A percentile compares a stretch with the other conserved stretches of the same genome.
Conservation (phyloP, 192 early-diverging fungal genomes). For the Linnemannia schmuckeri region DNA sequence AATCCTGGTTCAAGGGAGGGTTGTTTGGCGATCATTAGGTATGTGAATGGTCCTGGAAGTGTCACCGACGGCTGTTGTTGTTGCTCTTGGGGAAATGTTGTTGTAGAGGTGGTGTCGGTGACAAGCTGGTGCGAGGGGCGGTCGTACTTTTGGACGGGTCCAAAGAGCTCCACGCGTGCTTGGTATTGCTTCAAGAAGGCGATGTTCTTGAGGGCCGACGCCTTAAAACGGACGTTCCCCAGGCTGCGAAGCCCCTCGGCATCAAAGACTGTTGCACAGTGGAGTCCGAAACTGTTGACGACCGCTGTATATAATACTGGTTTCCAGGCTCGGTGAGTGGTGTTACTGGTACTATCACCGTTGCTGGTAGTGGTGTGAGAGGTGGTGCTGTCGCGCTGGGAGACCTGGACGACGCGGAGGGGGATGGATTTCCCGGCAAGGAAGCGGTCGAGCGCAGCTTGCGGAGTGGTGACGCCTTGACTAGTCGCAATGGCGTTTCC, state of each 20-base stretch:
- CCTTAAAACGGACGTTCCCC: constrained; percentile 61
- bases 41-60: constrained; percentile 56
- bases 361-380: background rate
- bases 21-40: constrained; percentile 63
- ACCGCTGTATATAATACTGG: constrained; percentile 47
- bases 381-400: constrained; percentile 20
- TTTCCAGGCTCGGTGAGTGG: constrained; percentile 22
- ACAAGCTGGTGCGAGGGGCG: constrained; percentile 9
- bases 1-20: constrained; percentile 62
- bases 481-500: constrained; percentile 64
- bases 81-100: background rate
- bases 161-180: constrained; percentile 47
- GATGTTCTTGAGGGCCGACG: constrained; percentile 53
- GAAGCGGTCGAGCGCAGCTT: constrained; percentile 53
- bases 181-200: constrained; percentile 53
- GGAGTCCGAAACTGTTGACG: constrained; percentile 66
- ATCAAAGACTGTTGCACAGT: constrained; percentile 62
- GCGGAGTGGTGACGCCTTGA: constrained; percentile 40
- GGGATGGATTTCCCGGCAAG: constrained; percentile 33
- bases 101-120: background rate
- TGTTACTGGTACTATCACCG: background rate
- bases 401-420: constrained; percentile 51
- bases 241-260: constrained; percentile 50
- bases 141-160: constrained; percentile 43
- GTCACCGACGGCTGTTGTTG: background rate